Percentiles rank a stretch among this genome's conserved stretches.
phyloP scores from a whole-genome alignment of 2,329 filamentous ascomycete species.

The Neocatenulostroma microsporum region DNA sequence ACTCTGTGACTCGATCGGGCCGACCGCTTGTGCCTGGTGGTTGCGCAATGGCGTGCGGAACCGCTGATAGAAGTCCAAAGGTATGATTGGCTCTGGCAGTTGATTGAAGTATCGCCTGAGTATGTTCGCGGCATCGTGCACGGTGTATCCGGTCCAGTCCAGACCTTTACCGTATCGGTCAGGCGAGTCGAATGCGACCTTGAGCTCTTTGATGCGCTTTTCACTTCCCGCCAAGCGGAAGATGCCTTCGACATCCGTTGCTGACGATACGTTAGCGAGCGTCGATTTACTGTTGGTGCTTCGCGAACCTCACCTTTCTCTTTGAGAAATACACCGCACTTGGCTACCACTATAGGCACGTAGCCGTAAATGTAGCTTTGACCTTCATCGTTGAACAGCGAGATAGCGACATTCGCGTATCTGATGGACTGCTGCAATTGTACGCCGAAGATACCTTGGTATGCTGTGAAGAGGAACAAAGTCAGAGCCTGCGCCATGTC shows the following conservation, averaged over 20 bases:
- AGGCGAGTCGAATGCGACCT: slow-evolving; percentile 84
- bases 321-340: slow-evolving; percentile 94
- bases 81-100: slow-evolving; percentile 92
- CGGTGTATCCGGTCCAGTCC: slow-evolving; percentile 95
- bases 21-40: slow-evolving; percentile 62
- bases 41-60: slow-evolving; percentile 76
- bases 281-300: slow-evolving; percentile 2
- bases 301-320: slow-evolving; percentile 68
- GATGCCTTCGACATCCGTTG: slow-evolving; percentile 90
- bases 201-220: slow-evolving; percentile 96
- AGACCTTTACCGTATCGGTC: slow-evolving; percentile 94
- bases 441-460: slow-evolving; percentile 84
- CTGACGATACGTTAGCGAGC: slow-evolving; percentile 40
- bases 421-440: slow-evolving; percentile 89
- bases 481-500: too few relatives aligned
- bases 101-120: slow-evolving; percentile 92
- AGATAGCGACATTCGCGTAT: slow-evolving; percentile 97
- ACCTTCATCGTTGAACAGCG: slow-evolving; percentile 82
- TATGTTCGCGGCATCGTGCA: slow-evolving; percentile 96
- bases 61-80: slow-evolving; percentile 81
- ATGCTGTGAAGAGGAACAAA: slow-evolving; percentile 20
- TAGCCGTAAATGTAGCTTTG: slow-evolving; percentile 98
- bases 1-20: slow-evolving; percentile 54
- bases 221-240: slow-evolving; percentile 94
- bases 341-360: slow-evolving; percentile 95